These are phyloP conservation scores for Lagenidium giganteum DNA, from an alignment of 352 stramenopile genomes.

Conservation along the genomic window DNA sequence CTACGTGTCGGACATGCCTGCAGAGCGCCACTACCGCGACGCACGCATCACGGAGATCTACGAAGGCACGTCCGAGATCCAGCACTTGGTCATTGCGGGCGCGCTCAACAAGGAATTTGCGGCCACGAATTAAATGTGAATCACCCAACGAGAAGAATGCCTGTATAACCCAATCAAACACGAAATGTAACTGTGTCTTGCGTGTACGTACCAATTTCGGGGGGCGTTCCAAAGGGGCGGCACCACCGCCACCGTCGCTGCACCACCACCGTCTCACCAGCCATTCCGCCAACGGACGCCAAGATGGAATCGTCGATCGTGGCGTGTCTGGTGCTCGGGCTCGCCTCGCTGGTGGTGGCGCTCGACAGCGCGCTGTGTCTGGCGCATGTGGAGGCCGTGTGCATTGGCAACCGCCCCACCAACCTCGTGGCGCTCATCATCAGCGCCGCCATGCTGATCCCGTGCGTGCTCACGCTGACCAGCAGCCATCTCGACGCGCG, in stretches of 20 bases:
- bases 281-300: too few relatives aligned
- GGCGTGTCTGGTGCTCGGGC: constrained; percentile 33
- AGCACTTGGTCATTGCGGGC: too few relatives aligned
- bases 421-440: constrained; percentile 43
- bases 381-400: constrained; percentile 12
- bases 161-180: too few relatives aligned
- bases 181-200: too few relatives aligned
- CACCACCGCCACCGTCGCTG: too few relatives aligned
- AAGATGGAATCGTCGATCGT: constrained; percentile 71
- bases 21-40: constrained; percentile 94
- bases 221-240: too few relatives aligned
- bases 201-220: too few relatives aligned
- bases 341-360: constrained; percentile 34
- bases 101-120: too few relatives aligned
- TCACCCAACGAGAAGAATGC: too few relatives aligned
- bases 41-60: constrained; percentile 95
- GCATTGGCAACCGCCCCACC: constrained; percentile 19
- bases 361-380: constrained; percentile 32
- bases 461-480: constrained; percentile 16
- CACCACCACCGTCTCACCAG: too few relatives aligned
- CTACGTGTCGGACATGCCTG: constrained; percentile 88
- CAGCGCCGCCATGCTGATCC: constrained; percentile 26
- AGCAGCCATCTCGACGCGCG: constrained; percentile 30
- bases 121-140: too few relatives aligned
- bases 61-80: constrained; percentile 93